Base-by-base conservation (phyloP, 495 filamentous ascomycete species). In the Hypoxylon trugodes region DNA sequence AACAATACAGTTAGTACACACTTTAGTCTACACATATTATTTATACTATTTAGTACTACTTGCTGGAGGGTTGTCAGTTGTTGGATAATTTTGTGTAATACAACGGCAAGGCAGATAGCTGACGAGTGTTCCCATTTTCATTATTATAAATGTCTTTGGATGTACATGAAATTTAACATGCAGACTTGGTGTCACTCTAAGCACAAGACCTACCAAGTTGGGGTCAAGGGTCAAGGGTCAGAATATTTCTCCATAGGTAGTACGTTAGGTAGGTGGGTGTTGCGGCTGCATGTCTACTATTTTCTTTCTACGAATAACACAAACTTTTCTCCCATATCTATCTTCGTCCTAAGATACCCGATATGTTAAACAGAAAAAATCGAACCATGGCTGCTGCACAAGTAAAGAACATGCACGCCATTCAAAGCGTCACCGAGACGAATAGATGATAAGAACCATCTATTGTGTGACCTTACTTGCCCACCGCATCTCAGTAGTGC, bases 381-480 rank as follows among this genome's bases (percentile, higher is more conserved):
- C 26, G 32, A 35, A 35, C 21, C 40, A 46, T 24, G 37, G 22
- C 28, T 33, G 12, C 50, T 25, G 9, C 19, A 21, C 33, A 5
- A 49, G 32, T 26, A 45, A 19, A 21, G 48, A 48, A 25, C 19
- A 64, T 46, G 38, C 36, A 48, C 26, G 5, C 40, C 54, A 21
- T 48, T 65, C 36, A 16, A 55, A 30, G 35, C 49, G 38, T 52
- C 49, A 41, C 35, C 38, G 43, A 54, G 49, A 33, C 55, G 28
- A 49, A 59, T 52, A 28, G 41, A 13, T 33, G 25, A 47, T 45
- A 10, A 36, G 24, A 35, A 16, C 13, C 42, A 26, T 49, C 16
- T 59, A 47, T 35, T 45, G 63, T 57, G 61, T 66, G 33, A 60
- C 13, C 16, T 51, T 61, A 42, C 40, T 67, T 58, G 52, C 64